These are phyloP conservation scores for Pyrus betulifolia DNA, from an alignment of 306 rosid genomes.

Conservation along the genomic window DNA sequence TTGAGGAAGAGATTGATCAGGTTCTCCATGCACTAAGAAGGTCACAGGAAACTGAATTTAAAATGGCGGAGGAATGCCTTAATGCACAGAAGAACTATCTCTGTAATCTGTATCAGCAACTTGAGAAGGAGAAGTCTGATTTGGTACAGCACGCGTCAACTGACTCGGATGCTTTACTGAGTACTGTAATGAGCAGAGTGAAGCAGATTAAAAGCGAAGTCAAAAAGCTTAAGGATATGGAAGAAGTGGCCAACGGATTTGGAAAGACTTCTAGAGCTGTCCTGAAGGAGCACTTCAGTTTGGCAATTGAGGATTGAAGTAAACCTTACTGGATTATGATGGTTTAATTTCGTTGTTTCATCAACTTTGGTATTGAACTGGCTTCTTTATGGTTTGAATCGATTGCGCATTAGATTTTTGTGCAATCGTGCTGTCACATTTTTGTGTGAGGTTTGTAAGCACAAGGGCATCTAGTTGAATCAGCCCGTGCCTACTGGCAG, in stretches of 20 bases:
- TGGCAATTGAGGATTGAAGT: slow-evolving; percentile 31
- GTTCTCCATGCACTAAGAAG: slow-evolving; percentile 46
- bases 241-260: slow-evolving; percentile 52
- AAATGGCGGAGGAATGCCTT: slow-evolving; percentile 53
- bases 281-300: slow-evolving; percentile 45
- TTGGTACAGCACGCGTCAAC: slow-evolving; percentile 34
- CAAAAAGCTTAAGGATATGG: slow-evolving; percentile 48
- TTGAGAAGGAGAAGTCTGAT: slow-evolving; percentile 44
- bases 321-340: neutral
- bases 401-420: neutral
- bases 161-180: slow-evolving; percentile 21
- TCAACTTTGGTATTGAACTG: neutral
- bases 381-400: neutral
- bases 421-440: neutral
- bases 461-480: neutral
- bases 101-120: slow-evolving; percentile 46
- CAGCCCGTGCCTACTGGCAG: neutral
- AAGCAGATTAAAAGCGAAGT: slow-evolving; percentile 49
- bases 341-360: neutral
- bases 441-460: neutral
- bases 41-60: slow-evolving; percentile 60
- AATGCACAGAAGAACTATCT: slow-evolving; percentile 46
- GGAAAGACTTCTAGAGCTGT: slow-evolving; percentile 39
- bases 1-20: slow-evolving; percentile 47
- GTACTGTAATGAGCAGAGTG: slow-evolving; percentile 41